Conservation (phyloP, 2,329 filamentous ascomycete species). For the Exophiala spinifera region DNA sequence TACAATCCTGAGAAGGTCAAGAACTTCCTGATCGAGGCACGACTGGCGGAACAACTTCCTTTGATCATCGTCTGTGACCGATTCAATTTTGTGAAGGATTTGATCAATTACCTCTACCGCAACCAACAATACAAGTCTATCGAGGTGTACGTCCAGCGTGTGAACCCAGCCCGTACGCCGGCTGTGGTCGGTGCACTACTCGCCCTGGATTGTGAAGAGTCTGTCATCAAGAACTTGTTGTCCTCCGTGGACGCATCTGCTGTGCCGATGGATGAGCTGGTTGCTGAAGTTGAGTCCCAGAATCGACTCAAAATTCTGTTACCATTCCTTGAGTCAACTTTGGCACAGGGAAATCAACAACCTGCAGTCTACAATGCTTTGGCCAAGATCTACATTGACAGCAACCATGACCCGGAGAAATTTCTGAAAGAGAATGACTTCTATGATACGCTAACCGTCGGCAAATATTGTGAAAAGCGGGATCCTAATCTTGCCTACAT, state of each 20-base stretch:
- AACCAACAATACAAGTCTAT: constrained; percentile 99
- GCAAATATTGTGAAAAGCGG: constrained; percentile 98
- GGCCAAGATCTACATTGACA: constrained; percentile 97
- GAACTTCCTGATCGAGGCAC: constrained; percentile 98
- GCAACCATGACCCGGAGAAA: constrained; percentile 95
- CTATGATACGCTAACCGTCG: constrained; percentile 87
- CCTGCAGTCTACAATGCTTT: constrained; percentile 96
- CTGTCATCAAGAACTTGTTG: constrained; percentile 89
- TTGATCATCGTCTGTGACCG: constrained; percentile 98
- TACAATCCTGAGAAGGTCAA: constrained; percentile 96
- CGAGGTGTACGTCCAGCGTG: constrained; percentile 94
- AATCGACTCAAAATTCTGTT: constrained; percentile 94
- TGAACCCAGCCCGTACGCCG: constrained; percentile 87
- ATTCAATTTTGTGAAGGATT: constrained; percentile 98
- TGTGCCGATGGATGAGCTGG: constrained; percentile 91
- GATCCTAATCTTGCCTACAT: constrained; percentile 95
- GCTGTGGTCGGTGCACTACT: constrained; percentile 89
- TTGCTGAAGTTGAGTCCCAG: constrained; percentile 88
- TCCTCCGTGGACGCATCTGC: constrained; percentile 76
- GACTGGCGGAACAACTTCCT: constrained; percentile 85
- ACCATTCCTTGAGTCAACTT: constrained; percentile 90
- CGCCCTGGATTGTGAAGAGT: constrained; percentile 96
- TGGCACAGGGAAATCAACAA: constrained; percentile 88
- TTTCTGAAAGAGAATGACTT: constrained; percentile 97
- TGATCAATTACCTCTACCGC: constrained; percentile 96